phyloP scores from a whole-genome alignment of 2,329 filamentous ascomycete species.

The Aspergillus cejpii region DNA sequence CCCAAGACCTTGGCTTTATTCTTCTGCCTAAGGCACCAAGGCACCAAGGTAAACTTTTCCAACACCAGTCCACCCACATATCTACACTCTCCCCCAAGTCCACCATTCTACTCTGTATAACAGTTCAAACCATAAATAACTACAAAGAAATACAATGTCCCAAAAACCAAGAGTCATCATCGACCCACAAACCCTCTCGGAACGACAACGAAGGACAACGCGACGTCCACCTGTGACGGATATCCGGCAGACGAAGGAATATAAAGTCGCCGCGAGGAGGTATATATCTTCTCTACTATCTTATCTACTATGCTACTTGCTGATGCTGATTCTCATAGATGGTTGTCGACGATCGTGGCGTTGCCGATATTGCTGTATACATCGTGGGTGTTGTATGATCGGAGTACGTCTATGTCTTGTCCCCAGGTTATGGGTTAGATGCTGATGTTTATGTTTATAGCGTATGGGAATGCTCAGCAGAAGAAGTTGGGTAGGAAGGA shows the following conservation, averaged over 20 bases:
- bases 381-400: constrained; percentile 30
- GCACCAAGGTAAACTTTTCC: neutral
- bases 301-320: neutral
- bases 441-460: constrained; percentile 10
- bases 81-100: neutral
- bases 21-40: constrained; percentile 6
- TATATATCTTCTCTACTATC: constrained; percentile 15
- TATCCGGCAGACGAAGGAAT: constrained; percentile 38
- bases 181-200: constrained; percentile 9
- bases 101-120: no score
- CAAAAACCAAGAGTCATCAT: neutral
- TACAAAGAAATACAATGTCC: neutral
- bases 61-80: neutral
- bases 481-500: constrained; percentile 9
- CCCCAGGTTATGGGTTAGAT: neutral
- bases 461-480: constrained; percentile 22
- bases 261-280: constrained; percentile 36
- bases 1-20: no score
- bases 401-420: constrained; percentile 21
- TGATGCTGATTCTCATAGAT: constrained; percentile 16
- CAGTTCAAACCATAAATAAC: neutral
- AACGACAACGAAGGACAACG: constrained; percentile 9
- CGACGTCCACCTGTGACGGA: constrained; percentile 18
- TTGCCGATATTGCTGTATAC: constrained; percentile 30
- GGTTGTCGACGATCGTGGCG: constrained; percentile 30